Evolutionary conservation across 768 basidiomycete genomes (phyloP), one percentile per base, ranked within the genome.

Genomic region (Leucocoprinus leucothites): DNA sequence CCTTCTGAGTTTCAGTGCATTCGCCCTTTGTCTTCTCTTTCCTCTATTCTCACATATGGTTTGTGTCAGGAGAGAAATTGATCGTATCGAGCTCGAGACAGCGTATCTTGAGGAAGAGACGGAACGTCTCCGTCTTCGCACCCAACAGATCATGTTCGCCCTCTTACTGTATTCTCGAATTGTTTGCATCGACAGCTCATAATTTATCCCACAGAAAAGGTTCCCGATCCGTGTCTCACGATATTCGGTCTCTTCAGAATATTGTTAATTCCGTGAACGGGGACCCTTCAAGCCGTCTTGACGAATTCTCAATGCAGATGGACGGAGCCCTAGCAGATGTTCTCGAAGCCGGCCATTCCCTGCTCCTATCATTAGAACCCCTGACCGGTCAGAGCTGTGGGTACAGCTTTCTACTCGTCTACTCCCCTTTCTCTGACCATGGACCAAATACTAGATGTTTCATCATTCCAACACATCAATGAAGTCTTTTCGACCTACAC

Each of bases 91-190:
- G 26, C 36, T 51, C 4, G 72, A 75, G 51, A 63, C 65, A 9
- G 57, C 54, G 21, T 57, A 67, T 0, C 54, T 71, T 1, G 69
- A 74, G 56, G 43, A 45, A 1, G 67, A 71, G 41, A 57, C 65
- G 1, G 58, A 56, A 18, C 51, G 59, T 9, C 58, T 72, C 24
- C 69, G 64, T 48, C 56, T 61, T 25, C 69, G 72, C 19, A 53
- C 69, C 3, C 60, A 60, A 9, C 61, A 63, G n/a, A 65, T 64
- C 6, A 72, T 67, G 73, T 74, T 38, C 4, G 66, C 19, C 11
- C 16, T 22, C 26, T 55, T 21, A 55, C 13, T n/a, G 2, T n/a
- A n/a, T 8, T 5, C 7, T 28, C 19, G 18, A 31, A 11, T 11
- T 31, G 31, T 31, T 31, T 5, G 31, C 31, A 31, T 31, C 11